Percentiles rank a stretch among this genome's conserved stretches.
These are phyloP conservation scores for Alternaria sp. DNA, from an alignment of 2,329 filamentous ascomycete species.

Conservation along the genomic window DNA sequence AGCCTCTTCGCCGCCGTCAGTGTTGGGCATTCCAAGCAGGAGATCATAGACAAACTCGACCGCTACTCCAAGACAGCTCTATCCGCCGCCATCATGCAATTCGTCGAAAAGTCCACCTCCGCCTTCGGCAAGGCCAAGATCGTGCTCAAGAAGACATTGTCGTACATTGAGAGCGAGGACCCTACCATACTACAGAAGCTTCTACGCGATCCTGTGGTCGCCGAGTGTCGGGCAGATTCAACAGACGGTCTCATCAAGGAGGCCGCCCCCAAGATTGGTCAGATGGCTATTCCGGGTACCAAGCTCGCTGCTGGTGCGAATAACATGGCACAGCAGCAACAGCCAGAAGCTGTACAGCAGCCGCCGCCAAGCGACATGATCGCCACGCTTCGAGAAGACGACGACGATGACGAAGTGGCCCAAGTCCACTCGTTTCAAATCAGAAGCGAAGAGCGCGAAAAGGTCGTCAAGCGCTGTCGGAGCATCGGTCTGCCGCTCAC, in stretches of 20 bases:
- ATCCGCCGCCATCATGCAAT: slow-evolving; percentile 78
- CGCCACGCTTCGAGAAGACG: slow-evolving; percentile 68
- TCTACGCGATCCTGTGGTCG: slow-evolving; percentile 84
- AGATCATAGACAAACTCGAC: slow-evolving; percentile 89
- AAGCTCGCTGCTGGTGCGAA: slow-evolving; percentile 89
- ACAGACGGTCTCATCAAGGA: slow-evolving; percentile 77
- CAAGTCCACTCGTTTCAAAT: slow-evolving; percentile 95
- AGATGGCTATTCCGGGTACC: slow-evolving; percentile 90
- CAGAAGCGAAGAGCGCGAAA: slow-evolving; percentile 78
- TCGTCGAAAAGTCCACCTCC: slow-evolving; percentile 82
- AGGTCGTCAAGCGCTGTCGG: slow-evolving; percentile 87
- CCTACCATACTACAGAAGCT: slow-evolving; percentile 83
- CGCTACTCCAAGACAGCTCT: slow-evolving; percentile 87
- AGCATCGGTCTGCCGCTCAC: slow-evolving; percentile 86
- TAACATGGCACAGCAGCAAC: slow-evolving; percentile 60
- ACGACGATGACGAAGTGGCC: slow-evolving; percentile 85
- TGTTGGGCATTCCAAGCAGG: slow-evolving; percentile 85
- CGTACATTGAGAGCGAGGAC: slow-evolving; percentile 92
- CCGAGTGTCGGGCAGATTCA: slow-evolving; percentile 76
- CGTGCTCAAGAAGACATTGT: slow-evolving; percentile 91
- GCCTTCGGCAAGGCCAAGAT: slow-evolving; percentile 96
- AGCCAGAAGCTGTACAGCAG: slow-evolving; percentile 36
- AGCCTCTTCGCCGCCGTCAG: slow-evolving; percentile 95
- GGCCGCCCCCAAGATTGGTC: slow-evolving; percentile 83
- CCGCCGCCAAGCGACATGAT: slow-evolving; percentile 66